These are phyloP conservation scores for Pichia pseudocactophila DNA, from an alignment of 805 yeast species.

Conservation along the genomic window DNA sequence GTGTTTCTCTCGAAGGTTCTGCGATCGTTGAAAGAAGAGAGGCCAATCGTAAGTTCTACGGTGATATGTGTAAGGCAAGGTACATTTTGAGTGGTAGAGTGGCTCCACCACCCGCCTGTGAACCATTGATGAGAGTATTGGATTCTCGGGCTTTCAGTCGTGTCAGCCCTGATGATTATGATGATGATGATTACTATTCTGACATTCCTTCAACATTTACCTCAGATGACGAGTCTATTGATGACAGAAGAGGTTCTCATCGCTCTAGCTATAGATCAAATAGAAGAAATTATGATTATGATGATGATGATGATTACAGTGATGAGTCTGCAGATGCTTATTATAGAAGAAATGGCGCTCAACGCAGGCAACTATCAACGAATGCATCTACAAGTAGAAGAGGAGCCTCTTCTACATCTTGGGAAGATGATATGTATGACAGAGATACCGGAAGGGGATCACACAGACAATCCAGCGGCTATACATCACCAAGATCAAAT, in stretches of 20 bases:
- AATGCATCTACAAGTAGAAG: too few relatives aligned
- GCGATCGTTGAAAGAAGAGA: conserved; percentile 95
- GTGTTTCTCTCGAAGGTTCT: conserved; percentile 94
- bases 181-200: conserved; percentile 60
- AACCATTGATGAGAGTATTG: conserved; percentile 74
- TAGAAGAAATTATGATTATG: conserved; percentile 19
- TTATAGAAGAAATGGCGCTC: conserved; percentile 10
- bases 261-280: conserved; percentile 6
- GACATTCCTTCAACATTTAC: conserved; percentile 68
- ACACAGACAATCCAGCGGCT: neutral
- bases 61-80: conserved; percentile 81
- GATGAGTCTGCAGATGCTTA: conserved; percentile 12
- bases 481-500: neutral
- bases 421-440: conserved; percentile 89
- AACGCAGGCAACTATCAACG: neutral
- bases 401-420: conserved; percentile 25
- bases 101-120: conserved; percentile 90
- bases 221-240: conserved; percentile 41
- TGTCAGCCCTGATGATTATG: conserved; percentile 32
- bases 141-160: conserved; percentile 73
- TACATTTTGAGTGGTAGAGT: conserved; percentile 76
- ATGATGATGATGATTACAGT: conserved; percentile 26
- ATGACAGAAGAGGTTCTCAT: conserved; percentile 14
- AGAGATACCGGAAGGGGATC: conserved; percentile 17
- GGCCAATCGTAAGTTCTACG: conserved; percentile 92